Evolutionary conservation across 225 moss, liverwort and hornwort species (phyloP).

Genomic region (Bryoerythrophyllum caledonicum): DNA sequence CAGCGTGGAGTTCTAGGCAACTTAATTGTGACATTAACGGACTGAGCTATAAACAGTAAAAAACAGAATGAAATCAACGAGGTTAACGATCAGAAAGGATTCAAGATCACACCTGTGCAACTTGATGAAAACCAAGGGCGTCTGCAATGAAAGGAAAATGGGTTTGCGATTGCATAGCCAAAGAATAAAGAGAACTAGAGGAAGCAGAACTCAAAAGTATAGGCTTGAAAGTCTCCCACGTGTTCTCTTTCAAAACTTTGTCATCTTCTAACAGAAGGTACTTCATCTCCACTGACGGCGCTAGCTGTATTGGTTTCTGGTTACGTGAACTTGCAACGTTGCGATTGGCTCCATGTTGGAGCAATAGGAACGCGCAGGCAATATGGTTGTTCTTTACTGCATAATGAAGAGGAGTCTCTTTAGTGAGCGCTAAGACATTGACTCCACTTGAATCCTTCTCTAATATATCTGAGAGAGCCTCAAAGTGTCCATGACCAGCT

Average conservation of each 20-base stretch:
- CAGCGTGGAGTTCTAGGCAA: background rate
- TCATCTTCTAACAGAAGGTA: slow-evolving; percentile 76
- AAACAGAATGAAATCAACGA: slow-evolving; percentile 1
- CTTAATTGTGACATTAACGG: background rate
- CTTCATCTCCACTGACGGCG: slow-evolving; percentile 90
- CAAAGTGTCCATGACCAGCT: slow-evolving; percentile 94
- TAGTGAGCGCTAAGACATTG: slow-evolving; percentile 91
- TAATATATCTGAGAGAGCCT: slow-evolving; percentile 82
- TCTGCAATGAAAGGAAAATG: slow-evolving; percentile 57
- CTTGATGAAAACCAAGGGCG: slow-evolving; percentile 46
- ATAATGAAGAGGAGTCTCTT: slow-evolving; percentile 94
- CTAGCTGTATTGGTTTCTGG: slow-evolving; percentile 88
- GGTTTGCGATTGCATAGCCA: slow-evolving; percentile 67
- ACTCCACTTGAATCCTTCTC: slow-evolving; percentile 90
- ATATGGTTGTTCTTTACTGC: slow-evolving; percentile 94
- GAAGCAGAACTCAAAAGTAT: slow-evolving; percentile 43
- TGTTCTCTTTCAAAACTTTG: slow-evolving; percentile 62
- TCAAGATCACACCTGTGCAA: slow-evolving; percentile 45
- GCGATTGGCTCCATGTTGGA: slow-evolving; percentile 90
- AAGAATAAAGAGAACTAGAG: slow-evolving; percentile 48
- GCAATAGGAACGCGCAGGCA: slow-evolving; percentile 73
- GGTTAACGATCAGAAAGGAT: slow-evolving; percentile 8
- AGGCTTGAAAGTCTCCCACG: slow-evolving; percentile 69
- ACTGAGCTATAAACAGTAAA: slow-evolving; percentile 5
- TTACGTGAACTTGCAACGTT: slow-evolving; percentile 90